phyloP scores from a whole-genome alignment of 345 rosid species.

The Pistacia integerrima region DNA sequence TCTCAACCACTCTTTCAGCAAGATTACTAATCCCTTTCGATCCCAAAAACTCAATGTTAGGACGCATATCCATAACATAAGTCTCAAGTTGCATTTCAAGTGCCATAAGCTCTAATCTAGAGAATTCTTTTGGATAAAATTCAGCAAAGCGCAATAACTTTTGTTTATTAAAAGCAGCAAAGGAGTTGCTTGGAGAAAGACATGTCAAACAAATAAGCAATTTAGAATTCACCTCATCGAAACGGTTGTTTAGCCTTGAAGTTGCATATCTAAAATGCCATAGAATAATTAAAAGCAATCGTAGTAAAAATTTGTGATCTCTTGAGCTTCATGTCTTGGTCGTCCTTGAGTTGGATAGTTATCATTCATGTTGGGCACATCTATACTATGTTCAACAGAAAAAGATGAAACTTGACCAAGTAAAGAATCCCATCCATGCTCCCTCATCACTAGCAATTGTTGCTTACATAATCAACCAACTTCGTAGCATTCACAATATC shows the following conservation, averaged over 20 bases:
- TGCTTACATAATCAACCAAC: slow-evolving; percentile 4
- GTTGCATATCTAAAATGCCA: neutral
- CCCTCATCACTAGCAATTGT: neutral
- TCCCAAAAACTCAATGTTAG: neutral
- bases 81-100: neutral
- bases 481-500: neutral
- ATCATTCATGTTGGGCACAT: neutral
- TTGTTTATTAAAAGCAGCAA: neutral
- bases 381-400: neutral
- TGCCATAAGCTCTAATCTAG: neutral
- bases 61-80: neutral
- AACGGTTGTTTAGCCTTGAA: neutral
- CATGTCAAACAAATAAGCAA: neutral
- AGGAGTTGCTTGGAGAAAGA: neutral
- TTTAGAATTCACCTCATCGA: neutral
- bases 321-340: neutral
- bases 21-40: neutral
- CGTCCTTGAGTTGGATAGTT: neutral
- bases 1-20: neutral
- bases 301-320: neutral
- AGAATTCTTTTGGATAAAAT: neutral
- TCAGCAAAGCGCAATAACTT: neutral
- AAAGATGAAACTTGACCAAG: neutral
- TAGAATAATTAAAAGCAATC: neutral
- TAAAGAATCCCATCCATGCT: slow-evolving; percentile 4